Percentiles rank a stretch among this genome's conserved stretches.
phyloP scores from a whole-genome alignment of 2,329 filamentous ascomycete genomes.

The Arachnopeziza araneosa region DNA sequence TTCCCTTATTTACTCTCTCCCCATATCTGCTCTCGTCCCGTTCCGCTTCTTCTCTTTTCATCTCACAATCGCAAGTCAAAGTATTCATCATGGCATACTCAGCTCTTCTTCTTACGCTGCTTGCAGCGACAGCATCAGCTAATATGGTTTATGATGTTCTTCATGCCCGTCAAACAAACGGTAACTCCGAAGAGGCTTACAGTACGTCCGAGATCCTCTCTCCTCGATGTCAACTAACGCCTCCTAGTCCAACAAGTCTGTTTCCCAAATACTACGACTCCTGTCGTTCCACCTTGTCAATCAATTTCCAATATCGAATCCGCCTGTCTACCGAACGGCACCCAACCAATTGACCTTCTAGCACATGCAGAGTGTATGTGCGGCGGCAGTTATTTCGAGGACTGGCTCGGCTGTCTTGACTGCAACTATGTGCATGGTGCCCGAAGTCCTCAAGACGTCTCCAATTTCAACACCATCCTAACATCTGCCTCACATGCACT shows the following conservation, averaged over 20 bases:
- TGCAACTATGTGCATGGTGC: constrained; percentile 39
- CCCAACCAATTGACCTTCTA: constrained; percentile 23
- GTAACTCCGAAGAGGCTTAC: constrained; percentile 8
- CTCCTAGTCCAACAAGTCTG: constrained; percentile 9
- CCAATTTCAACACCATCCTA: constrained; percentile 33
- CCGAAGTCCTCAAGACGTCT: constrained; percentile 32
- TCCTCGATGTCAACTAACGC: neutral
- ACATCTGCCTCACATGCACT: constrained; percentile 32
- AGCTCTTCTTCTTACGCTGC: neutral
- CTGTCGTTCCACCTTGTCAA: constrained; percentile 31
- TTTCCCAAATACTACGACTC: constrained; percentile 14
- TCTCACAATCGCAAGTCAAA: neutral
- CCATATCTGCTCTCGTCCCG: no score
- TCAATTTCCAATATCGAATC: constrained; percentile 32
- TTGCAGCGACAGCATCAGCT: neutral
- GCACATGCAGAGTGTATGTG: constrained; percentile 38
- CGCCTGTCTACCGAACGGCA: constrained; percentile 32
- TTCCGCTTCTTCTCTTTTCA: neutral
- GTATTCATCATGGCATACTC: neutral
- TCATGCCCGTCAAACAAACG: neutral
- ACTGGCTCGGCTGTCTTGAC: constrained; percentile 38
- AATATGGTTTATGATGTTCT: neutral
- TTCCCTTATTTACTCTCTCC: neutral
- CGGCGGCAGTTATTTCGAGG: constrained; percentile 37
- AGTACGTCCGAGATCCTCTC: neutral